Base-by-base conservation (phyloP, 78 protist species). In the Ministeria vibrans region DNA sequence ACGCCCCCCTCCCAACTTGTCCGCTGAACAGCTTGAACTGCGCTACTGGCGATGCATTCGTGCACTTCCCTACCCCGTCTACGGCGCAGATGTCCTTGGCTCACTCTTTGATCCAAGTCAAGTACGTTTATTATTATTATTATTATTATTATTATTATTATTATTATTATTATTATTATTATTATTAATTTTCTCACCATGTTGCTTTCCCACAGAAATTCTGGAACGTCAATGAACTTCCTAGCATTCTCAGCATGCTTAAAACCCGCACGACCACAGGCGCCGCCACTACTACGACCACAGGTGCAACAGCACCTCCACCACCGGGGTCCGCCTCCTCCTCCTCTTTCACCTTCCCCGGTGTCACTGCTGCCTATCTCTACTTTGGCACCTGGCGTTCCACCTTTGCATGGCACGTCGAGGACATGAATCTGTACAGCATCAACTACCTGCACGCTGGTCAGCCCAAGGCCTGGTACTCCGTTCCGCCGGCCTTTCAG, bases 381-480 rank as follows among this genome's bases (percentile, higher is more conserved):
- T 91, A 91, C 85, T 72, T 88, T 30, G 95, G 95, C 25, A 86
- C 77, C 90, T 82, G 78, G 76, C 59, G 30, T 23, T 32, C 77
- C 9, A 38, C 84, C 23, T 80, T 80, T 34, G 46, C 62, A 39
- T 86, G 90, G 92, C 91, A 87, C 68, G 55, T 41, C 23, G 91
- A 87, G 78, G 91, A 87, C 84, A 59, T 32, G 28, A 74, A 83
- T 23, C 68, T 83, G 51, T 87, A 59, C 78, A 32, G 77, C 36
- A 79, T 80, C 79, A 87, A 83, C 73, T 87, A 83, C 75, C 32
- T 83, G 38, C 87, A 83, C 68, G 41, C 1, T 36, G 91, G 91
- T 43, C 83, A 13, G 27, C 83, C 85, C 25, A 87, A 87, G 78
- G 2, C 27, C 38, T 87, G 91, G 91, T 79, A 79, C 41, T 32